Evolutionary conservation across 116 monocot genomes (phyloP), one percentile per base, ranked within the genome.

Genomic region (Posidonia oceanica): DNA sequence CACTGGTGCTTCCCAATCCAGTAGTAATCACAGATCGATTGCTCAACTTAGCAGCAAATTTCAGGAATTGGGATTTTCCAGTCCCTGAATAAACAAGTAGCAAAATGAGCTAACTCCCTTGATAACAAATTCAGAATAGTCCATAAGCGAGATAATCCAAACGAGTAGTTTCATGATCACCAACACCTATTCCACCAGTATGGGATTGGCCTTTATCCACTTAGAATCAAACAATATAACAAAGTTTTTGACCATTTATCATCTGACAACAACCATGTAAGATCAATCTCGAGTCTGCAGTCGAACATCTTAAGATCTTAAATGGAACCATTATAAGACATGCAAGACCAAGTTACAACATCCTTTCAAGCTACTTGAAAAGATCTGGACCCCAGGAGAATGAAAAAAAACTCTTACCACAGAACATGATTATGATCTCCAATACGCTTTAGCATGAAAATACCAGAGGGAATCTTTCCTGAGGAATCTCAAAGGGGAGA

Each of bases 1-100:
- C 98, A 81, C 98, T 98, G 13, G 93, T 98, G 88, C 98, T 98
- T 73, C 98, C 93, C 62, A 98, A 77, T 20, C 93, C 98, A 76
- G 93, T 98, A 56, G 98, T 98, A 52, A 93, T 93, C 70, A 98
- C 98, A 60, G 98, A 87, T 53, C 93, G 73, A 72, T 86, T 90
- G 83, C 90, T 81, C 69, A 98, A 80, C 73, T 98, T 98, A 48
- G 93, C 93, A 74, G 98, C 93, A 78, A 93, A 98, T 73, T 98
- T 98, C 77, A 98, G 65, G 81, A 98, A 90, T 72, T 93, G 93
- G 15, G 98, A 98, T 70, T 93, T 98, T 16, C 98, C 98, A 14
- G 98, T 98, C 62, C 98, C 98, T 98, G 68, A 66, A 72, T 74
- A 20, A 42, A 14, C 36, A 62, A 75, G 44, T 14, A 66, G 48